Evolutionary conservation across 2,329 filamentous ascomycete genomes (phyloP), one percentile per base, ranked within the genome.

Genomic region (Penicillium polonicum): DNA sequence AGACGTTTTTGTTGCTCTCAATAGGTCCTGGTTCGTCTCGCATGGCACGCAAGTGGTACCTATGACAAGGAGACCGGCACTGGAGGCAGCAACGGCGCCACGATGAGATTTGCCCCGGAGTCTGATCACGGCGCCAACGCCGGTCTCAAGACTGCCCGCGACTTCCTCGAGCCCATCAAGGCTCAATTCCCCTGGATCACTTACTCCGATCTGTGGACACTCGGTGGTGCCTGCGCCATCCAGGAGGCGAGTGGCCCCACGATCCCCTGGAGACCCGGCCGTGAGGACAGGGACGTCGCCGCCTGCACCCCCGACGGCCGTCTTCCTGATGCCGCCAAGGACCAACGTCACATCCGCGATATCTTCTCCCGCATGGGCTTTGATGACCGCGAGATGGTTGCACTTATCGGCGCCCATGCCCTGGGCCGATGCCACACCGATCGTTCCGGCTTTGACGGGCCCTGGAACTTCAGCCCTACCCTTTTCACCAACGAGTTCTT

Each of bases 281-380:
- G 93, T 70, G 63, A 77, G 58, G 93, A 99, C 78, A 83, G 84
- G 69, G 92, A 97, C 67, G 79, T 89, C 31, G 78, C 87, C 58
- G 90, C 87, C 75, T 97, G 92, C 85, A 96, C 94, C 29, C 94
- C 94, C 50, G 92, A 97, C 72, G 94, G 94, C 65, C 92, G 93
- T 76, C 83, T 92, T 21, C 89, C 92, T 63, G 92, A 99, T 74
- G 93, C 84, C 51, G 76, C 85, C 68, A 85, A 97, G 83, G 88
- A 85, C 60, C 81, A 87, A 61, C 85, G 87, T 72, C 93, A 97
- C 79, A 84, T 97, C 68, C 89, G 94, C 70, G 85, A 85, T 79
- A 93, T 97, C 81, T 99, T 97, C 79, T 85, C 87, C 77, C 91
- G 93, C 74, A 97, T 97, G 93, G 93, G 93, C 66, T 97, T 97